Conservation (phyloP, 805 yeast species). For the Sugiyamaella qingdaonensis region DNA sequence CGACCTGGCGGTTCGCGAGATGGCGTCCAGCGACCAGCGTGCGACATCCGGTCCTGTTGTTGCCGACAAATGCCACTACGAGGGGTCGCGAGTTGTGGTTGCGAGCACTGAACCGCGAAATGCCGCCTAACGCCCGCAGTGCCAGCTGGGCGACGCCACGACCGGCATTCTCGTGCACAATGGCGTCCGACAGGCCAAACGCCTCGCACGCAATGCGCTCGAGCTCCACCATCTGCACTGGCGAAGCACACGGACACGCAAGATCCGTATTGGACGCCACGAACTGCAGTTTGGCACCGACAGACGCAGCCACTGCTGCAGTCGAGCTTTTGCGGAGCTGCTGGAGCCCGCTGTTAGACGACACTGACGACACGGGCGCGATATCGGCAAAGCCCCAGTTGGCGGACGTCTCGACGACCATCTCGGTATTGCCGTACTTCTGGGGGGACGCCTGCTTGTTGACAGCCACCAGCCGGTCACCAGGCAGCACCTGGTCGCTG, state of each 20-base stretch:
- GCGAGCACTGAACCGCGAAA: conserved; percentile 54
- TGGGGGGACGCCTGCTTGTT: conserved; percentile 41
- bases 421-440: conserved; percentile 67
- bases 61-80: conserved; percentile 62
- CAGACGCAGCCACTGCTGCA: not conserved
- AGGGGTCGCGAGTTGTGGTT: conserved; percentile 80
- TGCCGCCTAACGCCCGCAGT: conserved; percentile 63
- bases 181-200: conserved; percentile 44
- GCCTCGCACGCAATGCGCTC: conserved; percentile 56
- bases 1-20: conserved; percentile 65
- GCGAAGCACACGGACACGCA: conserved; percentile 48
- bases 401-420: conserved; percentile 52
- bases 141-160: conserved; percentile 59
- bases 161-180: conserved; percentile 63
- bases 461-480: conserved; percentile 67
- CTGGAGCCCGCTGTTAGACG: conserved; percentile 1
- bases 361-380: not conserved
- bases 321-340: conserved; percentile 10
- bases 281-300: conserved; percentile 29
- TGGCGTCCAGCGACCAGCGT: conserved; percentile 79
- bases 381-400: conserved; percentile 12
- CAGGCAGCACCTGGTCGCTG: conserved; percentile 56
- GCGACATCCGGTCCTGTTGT: conserved; percentile 63
- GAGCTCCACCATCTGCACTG: conserved; percentile 73
- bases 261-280: conserved; percentile 16